phyloP scores from a whole-genome alignment of 192 early-diverging fungal genomes.

The Dimargaris xerosporica region DNA sequence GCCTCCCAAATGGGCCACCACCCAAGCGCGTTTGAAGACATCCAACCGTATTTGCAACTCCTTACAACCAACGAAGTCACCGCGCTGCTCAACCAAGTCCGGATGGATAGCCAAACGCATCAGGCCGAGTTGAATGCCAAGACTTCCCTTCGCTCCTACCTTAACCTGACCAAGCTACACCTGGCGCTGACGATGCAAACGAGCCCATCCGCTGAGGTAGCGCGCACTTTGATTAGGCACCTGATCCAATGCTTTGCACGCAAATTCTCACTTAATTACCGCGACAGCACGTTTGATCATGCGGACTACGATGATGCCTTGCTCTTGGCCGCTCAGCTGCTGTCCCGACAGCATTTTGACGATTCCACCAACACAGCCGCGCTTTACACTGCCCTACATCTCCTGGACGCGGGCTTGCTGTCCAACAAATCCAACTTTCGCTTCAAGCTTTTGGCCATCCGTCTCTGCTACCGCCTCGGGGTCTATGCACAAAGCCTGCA shows the following conservation, averaged over 20 bases:
- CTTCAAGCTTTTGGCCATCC: slow-evolving; percentile 74
- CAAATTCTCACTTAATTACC: too few relatives aligned
- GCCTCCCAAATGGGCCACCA: slow-evolving; percentile 25
- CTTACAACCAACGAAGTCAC: slow-evolving; percentile 13
- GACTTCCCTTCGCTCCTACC: not conserved
- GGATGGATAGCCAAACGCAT: not conserved
- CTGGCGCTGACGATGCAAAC: not conserved
- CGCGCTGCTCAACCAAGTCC: not conserved
- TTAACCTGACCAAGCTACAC: not conserved
- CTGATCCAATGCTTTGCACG: too few relatives aligned
- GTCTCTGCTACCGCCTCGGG: slow-evolving; percentile 59
- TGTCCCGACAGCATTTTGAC: not conserved
- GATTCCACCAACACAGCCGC: not conserved
- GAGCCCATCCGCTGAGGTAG: not conserved
- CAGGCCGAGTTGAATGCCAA: not conserved
- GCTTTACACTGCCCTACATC: slow-evolving; percentile 23
- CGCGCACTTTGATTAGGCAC: not conserved
- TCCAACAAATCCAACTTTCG: slow-evolving; percentile 69
- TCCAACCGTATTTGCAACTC: slow-evolving; percentile 35
- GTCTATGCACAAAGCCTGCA: slow-evolving; percentile 39
- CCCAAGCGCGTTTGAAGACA: slow-evolving; percentile 60
- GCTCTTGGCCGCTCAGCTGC: not conserved
- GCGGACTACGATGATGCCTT: too few relatives aligned
- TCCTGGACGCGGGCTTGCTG: slow-evolving; percentile 60
- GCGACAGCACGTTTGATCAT: too few relatives aligned